A percentile compares a stretch with the other conserved stretches of the same genome.
Conservation (phyloP, 345 rosid genomes). For the Melaleuca quinquenervia region DNA sequence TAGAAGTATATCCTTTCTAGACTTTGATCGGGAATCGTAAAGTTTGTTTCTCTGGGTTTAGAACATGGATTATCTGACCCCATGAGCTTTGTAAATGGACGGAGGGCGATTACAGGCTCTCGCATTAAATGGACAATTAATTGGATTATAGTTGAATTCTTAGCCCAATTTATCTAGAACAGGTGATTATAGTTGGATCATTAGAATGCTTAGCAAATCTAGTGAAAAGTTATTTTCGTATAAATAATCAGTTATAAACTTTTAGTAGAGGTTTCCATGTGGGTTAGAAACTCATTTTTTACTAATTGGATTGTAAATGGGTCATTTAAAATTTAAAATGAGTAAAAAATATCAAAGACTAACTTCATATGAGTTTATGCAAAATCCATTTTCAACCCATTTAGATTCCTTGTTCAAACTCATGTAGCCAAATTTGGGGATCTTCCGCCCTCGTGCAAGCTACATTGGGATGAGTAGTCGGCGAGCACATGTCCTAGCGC, state of each 20-base stretch:
- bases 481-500: constrained; percentile 68
- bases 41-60: background rate
- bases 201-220: background rate
- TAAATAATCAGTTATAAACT: background rate
- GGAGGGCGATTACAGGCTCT: background rate
- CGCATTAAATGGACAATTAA: background rate
- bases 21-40: background rate
- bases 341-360: no score
- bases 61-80: background rate
- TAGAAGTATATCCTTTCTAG: background rate
- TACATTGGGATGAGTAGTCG: constrained; percentile 68
- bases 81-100: background rate
- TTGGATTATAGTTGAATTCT: no score
- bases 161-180: background rate
- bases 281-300: no score
- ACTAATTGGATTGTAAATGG: no score
- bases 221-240: background rate
- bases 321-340: no score
- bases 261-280: no score
- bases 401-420: no score
- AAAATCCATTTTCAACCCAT: no score
- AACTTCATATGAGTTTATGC: no score
- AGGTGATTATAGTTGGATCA: background rate
- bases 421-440: background rate
- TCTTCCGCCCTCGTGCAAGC: constrained; percentile 36